phyloP scores from a whole-genome alignment of 306 rosid genomes.

The Cicer cuneatum region DNA sequence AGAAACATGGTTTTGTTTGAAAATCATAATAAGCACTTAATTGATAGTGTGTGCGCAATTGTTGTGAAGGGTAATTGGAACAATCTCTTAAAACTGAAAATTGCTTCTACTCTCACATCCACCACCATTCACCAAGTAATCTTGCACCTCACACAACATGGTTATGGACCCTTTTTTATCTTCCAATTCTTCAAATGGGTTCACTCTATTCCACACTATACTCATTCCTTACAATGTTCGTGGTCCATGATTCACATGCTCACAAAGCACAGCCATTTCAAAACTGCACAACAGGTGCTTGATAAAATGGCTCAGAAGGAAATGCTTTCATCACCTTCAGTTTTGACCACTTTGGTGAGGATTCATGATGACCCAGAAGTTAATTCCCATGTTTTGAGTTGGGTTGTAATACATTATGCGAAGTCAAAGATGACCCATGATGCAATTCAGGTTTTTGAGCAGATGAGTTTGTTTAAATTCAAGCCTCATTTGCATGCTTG shows the following conservation, averaged over 20 bases:
- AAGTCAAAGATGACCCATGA: slow-evolving; percentile 69
- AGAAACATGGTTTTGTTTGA: slow-evolving; percentile 44
- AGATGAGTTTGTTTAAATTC: slow-evolving; percentile 62
- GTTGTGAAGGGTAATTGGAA: slow-evolving; percentile 72
- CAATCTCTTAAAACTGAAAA: slow-evolving; percentile 60
- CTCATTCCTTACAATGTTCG: slow-evolving; percentile 73
- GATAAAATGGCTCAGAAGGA: slow-evolving; percentile 71
- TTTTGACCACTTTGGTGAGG: slow-evolving; percentile 66
- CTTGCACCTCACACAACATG: slow-evolving; percentile 57
- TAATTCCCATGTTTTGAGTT: slow-evolving; percentile 83
- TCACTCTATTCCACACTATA: slow-evolving; percentile 61
- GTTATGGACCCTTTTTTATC: slow-evolving; percentile 54
- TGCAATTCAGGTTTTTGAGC: slow-evolving; percentile 79
- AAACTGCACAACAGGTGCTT: slow-evolving; percentile 71
- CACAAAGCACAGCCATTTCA: slow-evolving; percentile 60
- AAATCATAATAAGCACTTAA: slow-evolving; percentile 43
- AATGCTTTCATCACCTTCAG: slow-evolving; percentile 71
- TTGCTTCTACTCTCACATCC: slow-evolving; percentile 56
- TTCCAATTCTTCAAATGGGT: slow-evolving; percentile 82
- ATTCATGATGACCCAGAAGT: slow-evolving; percentile 60
- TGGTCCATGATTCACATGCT: slow-evolving; percentile 82
- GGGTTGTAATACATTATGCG: slow-evolving; percentile 75
- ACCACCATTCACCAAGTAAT: slow-evolving; percentile 63
- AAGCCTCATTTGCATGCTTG: slow-evolving; percentile 84
- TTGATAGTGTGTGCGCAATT: slow-evolving; percentile 58